Evolutionary conservation across 768 basidiomycete genomes (phyloP), one percentile per base, ranked within the genome.

Genomic region (Amanita muscaria): DNA sequence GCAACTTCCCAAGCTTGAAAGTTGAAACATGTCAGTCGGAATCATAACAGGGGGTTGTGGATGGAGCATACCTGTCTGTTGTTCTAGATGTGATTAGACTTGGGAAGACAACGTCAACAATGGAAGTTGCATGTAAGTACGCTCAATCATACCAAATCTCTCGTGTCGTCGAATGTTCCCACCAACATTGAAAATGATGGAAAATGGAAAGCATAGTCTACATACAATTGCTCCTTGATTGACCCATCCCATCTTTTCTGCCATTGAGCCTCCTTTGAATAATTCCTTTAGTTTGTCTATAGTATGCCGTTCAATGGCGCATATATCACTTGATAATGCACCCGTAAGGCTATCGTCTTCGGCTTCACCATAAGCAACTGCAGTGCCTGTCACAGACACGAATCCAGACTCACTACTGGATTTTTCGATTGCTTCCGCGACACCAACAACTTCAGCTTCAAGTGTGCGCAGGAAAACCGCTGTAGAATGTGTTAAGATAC

Each of bases 401-500:
- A 97, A 84, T 5, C 92, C 91, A 40, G 88, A 88, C 41, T 92
- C 88, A 37, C 84, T 83, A 11, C 90, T 93, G 38, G 97, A 72
- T 59, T 93, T 96, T 24, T 64, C 74, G 16, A 92, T 63, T 2
- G 89, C 90, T 50, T 85, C 80, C 2, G 72, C 64, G 38, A 98
- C 77, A 27, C 85, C 88, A 21, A 58, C 61, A 47, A 97, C 70
- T 14, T 83, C 74, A 16, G 78, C 82, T 51, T 87, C 82, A 12
- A 86, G 67, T 50, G 92, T 76, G 38, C 80, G 78, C 11, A 3
- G 87, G 84, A 64, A 81, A 80, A 4, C 80, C 82, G 39, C 84
- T 86, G 31, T 1, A 47, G 6, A 16, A 12, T 29, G 5, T 5
- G 36, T 61, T n/a, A 53, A 32, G n/a, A 16, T 29, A 33, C 34